Evolutionary conservation across 345 rosid species (phyloP), one percentile per base, ranked within the genome.

Genomic region (Populus davidiana): DNA sequence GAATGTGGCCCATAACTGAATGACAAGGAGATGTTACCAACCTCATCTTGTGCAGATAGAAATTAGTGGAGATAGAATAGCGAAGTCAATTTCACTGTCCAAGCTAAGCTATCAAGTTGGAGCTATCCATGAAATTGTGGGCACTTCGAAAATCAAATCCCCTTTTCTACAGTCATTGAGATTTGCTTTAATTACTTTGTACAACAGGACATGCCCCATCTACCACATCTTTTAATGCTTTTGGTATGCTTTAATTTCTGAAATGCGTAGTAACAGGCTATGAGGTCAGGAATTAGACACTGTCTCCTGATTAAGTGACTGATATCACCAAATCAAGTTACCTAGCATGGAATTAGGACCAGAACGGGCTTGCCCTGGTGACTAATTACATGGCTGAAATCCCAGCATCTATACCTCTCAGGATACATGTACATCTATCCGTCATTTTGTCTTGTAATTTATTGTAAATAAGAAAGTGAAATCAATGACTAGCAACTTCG

Each of bases 21-120:
- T 64, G 79, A 78, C 43, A 76, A 80, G 41, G 75, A 82, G 41
- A 74, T 71, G 63, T 81, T 77, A 76, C 74, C 80, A 73, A 78
- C 81, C 75, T 70, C 70, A 64, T 65, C 74, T 64, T 61, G 47
- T 54, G 70, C 62, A 76, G 36, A 70, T 78, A 63, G 76, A 64
- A 18, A 41, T 31, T n/a, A 49, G 77, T 73, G 77, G 73, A 77
- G 76, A 72, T 29, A 73, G 27, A 67, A 7, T 18, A 36, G 17
- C 6, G 18, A n/a, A 41, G 66, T 79, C 66, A 61, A 39, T 36
- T 79, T 56, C 65, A 44, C 25, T 61, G 20, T 25, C 69, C 41
- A 6, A 25, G 8, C 56, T 36, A 75, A 71, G 33, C 5, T 69
- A 36, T 27, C 5, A 49, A 71, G 52, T 23, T 52, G 36, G 49